Conservation (phyloP, 192 early-diverging fungal genomes). For the Gigaspora rosea region DNA sequence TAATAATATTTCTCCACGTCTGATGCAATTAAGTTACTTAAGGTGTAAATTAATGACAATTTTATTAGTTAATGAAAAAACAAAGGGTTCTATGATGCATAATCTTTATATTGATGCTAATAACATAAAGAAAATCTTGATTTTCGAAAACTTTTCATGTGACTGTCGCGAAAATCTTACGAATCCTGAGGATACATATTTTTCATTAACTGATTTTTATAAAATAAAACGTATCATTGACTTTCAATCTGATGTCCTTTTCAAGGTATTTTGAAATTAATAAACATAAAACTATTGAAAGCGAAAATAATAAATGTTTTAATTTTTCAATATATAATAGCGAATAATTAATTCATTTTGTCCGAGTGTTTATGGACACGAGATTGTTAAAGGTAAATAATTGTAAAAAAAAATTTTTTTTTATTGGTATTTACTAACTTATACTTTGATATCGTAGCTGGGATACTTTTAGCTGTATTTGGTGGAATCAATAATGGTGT, state of each 20-base stretch:
- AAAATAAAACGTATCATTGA: background rate
- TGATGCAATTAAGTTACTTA: background rate
- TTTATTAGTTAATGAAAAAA: background rate
- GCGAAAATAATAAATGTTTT: background rate
- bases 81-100: background rate
- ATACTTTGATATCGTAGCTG: conserved; percentile 44
- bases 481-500: conserved; percentile 44
- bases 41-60: background rate
- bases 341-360: conserved; percentile 80
- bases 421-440: background rate
- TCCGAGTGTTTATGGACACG: conserved; percentile 80
- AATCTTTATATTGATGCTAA: conserved; percentile 3
- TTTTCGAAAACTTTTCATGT: background rate
- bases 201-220: conserved; percentile 2
- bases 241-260: background rate
- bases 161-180: background rate
- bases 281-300: no score
- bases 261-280: background rate
- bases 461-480: conserved; percentile 76
- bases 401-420: background rate
- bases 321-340: conserved; percentile 15
- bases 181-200: background rate
- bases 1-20: background rate
- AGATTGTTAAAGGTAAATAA: conserved; percentile 66
- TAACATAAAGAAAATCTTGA: conserved; percentile 6